A percentile compares a stretch with the other conserved stretches of the same genome.
These are phyloP conservation scores for Sparassis latifolia DNA, from an alignment of 1,284 basidiomycete species.

Conservation along the genomic window DNA sequence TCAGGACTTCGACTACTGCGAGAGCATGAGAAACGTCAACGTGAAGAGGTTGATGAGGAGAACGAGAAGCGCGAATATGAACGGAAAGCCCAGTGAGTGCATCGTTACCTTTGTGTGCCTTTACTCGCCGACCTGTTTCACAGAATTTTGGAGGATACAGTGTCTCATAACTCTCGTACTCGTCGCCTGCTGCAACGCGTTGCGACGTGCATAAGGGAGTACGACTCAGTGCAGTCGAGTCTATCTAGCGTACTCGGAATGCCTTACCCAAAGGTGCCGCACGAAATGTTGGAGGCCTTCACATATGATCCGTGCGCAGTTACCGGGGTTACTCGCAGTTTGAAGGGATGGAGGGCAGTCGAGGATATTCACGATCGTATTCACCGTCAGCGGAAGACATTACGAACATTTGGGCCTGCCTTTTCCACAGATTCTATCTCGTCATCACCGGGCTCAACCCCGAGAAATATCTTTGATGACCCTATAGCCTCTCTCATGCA, in stretches of 20 bases:
- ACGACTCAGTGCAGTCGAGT: slow-evolving; percentile 48
- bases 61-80: slow-evolving; percentile 50
- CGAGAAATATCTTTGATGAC: slow-evolving; percentile 44
- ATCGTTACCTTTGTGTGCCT: neutral
- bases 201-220: slow-evolving; percentile 53
- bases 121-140: slow-evolving; percentile 1
- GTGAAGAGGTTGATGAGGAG: slow-evolving; percentile 39
- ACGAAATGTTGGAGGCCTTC: slow-evolving; percentile 63
- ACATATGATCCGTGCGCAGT: slow-evolving; percentile 70
- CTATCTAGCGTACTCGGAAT: slow-evolving; percentile 43
- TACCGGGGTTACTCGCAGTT: slow-evolving; percentile 49
- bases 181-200: slow-evolving; percentile 61
- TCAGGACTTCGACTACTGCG: slow-evolving; percentile 12
- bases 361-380: slow-evolving; percentile 65
- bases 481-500: slow-evolving; percentile 42
- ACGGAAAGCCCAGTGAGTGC: slow-evolving; percentile 49
- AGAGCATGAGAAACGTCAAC: slow-evolving; percentile 30
- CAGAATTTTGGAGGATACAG: slow-evolving; percentile 53
- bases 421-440: slow-evolving; percentile 6
- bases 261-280: slow-evolving; percentile 42
- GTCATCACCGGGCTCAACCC: slow-evolving; percentile 8
- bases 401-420: slow-evolving; percentile 36
- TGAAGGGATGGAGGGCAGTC: slow-evolving; percentile 58
- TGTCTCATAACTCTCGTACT: slow-evolving; percentile 54
- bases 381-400: slow-evolving; percentile 47